Evolutionary conservation across 2,329 filamentous ascomycete species (phyloP).

Genomic region (Xylaria sp.): DNA sequence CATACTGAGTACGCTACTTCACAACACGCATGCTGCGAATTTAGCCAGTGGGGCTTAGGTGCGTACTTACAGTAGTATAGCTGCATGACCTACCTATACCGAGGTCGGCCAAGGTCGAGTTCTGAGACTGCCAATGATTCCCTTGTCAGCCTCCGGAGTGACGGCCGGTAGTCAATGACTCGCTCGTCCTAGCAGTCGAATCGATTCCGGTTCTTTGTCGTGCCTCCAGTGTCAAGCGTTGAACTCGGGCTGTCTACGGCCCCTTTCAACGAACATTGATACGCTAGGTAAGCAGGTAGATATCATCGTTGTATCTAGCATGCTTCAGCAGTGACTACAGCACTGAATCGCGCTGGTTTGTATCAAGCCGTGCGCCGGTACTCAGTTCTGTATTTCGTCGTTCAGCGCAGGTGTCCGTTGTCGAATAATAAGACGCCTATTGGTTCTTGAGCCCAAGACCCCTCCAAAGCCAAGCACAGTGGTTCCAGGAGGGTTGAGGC

Average conservation of each 20-base stretch:
- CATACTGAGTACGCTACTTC: neutral
- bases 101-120: conserved; percentile 17
- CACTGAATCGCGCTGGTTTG: neutral
- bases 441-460: neutral
- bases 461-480: neutral
- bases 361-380: neutral
- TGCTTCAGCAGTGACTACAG: neutral
- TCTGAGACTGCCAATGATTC: conserved; percentile 14
- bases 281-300: too few relatives aligned
- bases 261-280: neutral
- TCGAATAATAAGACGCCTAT: neutral
- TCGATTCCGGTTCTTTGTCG: conserved; percentile 27
- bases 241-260: neutral
- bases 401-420: neutral
- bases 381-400: neutral
- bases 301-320: too few relatives aligned
- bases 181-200: neutral
- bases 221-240: neutral
- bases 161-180: neutral
- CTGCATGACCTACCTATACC: conserved; percentile 13
- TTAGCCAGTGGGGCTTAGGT: neutral
- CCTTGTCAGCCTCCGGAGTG: conserved; percentile 9
- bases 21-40: neutral
- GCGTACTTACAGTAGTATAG: conserved; percentile 1
- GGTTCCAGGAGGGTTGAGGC: too few relatives aligned